These are phyloP conservation scores for Annulohypoxylon maeteangense DNA, from an alignment of 495 filamentous ascomycete genomes.

Conservation along the genomic window DNA sequence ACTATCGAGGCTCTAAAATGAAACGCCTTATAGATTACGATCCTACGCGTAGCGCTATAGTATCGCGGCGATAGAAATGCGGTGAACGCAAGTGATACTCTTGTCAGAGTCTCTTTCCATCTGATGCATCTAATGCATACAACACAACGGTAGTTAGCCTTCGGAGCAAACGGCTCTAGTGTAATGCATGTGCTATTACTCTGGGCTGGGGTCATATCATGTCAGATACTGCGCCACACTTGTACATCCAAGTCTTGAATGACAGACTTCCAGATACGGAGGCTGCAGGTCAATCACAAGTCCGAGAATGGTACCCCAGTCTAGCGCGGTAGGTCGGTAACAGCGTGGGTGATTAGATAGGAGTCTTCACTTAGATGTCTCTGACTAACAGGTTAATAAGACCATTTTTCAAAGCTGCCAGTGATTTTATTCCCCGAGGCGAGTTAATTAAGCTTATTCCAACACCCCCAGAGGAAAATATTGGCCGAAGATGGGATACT, in stretches of 20 bases:
- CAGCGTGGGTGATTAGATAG: background rate
- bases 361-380: background rate
- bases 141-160: background rate
- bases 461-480: background rate
- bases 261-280: constrained; percentile 8
- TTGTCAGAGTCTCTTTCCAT: background rate
- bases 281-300: background rate
- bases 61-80: background rate
- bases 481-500: background rate
- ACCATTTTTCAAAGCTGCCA: background rate
- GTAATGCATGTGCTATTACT: background rate
- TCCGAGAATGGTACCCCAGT: background rate
- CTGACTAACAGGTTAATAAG: background rate
- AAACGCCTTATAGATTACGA: background rate
- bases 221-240: constrained; percentile 8
- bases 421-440: constrained; percentile 1
- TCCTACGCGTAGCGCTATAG: background rate
- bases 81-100: background rate
- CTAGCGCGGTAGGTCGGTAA: background rate
- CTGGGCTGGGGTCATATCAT: background rate
- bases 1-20: background rate
- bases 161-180: background rate
- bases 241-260: background rate
- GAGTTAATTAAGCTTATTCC: background rate
- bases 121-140: no score